A percentile compares a stretch with the other conserved stretches of the same genome.
These are phyloP conservation scores for Tylopilus sp. DNA, from an alignment of 1,284 basidiomycete genomes.

Conservation along the genomic window DNA sequence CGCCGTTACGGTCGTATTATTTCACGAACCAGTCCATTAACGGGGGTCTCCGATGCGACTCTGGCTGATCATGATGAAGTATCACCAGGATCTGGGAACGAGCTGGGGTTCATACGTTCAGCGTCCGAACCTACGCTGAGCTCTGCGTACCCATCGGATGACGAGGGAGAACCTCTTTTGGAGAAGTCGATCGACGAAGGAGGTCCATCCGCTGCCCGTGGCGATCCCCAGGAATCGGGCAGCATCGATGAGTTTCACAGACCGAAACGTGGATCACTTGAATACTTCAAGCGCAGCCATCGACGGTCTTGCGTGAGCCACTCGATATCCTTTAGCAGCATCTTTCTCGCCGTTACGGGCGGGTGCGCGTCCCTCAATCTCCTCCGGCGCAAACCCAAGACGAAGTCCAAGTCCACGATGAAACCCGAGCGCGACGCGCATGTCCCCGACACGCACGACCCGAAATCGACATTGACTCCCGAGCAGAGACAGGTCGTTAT, in stretches of 20 bases:
- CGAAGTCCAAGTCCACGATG: conserved; percentile 1
- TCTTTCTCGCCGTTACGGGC: conserved; percentile 15
- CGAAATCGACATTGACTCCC: conserved; percentile 31
- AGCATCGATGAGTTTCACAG: neutral
- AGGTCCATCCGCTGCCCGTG: neutral
- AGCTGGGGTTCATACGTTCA: conserved; percentile 2
- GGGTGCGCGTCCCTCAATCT: conserved; percentile 19
- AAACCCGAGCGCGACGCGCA: neutral
- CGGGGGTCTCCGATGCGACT: neutral
- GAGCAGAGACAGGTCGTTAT: conserved; percentile 35
- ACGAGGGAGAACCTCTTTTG: conserved; percentile 8
- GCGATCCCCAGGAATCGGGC: neutral
- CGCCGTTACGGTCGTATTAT: conserved; percentile 18
- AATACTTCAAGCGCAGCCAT: conserved; percentile 5
- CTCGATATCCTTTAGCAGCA: conserved; percentile 18
- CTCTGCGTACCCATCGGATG: neutral
- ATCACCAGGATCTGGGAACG: neutral
- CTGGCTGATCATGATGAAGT: neutral
- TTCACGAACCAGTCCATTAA: neutral
- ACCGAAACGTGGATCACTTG: neutral
- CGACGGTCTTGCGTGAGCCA: conserved; percentile 14
- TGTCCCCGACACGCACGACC: neutral
- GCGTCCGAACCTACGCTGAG: conserved; percentile 15
- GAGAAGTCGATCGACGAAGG: conserved; percentile 14
- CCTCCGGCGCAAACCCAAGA: conserved; percentile 17